Percentiles rank a stretch among this genome's conserved stretches.
Conservation (phyloP, 2,329 filamentous ascomycete genomes). For the Stachybotrys chartarum region DNA sequence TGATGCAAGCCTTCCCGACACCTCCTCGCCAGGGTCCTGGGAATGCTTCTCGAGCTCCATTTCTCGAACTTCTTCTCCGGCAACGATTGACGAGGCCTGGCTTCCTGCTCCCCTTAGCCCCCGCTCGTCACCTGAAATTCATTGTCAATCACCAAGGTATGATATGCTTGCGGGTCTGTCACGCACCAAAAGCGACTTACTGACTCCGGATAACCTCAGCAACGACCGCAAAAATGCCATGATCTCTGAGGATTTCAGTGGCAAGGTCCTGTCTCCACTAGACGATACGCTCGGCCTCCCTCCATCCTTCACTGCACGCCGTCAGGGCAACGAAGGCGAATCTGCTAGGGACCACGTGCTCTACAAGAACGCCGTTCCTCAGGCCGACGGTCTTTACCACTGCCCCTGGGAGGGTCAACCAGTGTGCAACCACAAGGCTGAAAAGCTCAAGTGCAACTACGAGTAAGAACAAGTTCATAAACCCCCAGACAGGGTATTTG, state of each 20-base stretch:
- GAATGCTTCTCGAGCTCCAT: conserved; percentile 45
- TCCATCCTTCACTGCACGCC: conserved; percentile 36
- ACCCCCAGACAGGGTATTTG: too few relatives aligned
- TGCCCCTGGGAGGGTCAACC: conserved; percentile 74
- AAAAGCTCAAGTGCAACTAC: conserved; percentile 98
- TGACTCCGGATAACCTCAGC: conserved; percentile 13
- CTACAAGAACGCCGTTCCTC: conserved; percentile 59
- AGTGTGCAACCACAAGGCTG: conserved; percentile 80
- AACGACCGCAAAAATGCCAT: conserved; percentile 22
- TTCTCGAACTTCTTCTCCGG: conserved; percentile 44
- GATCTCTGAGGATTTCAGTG: conserved; percentile 18
- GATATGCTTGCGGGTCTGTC: conserved; percentile 8
- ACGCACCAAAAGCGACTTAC: conserved; percentile 13
- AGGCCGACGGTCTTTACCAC: conserved; percentile 78
- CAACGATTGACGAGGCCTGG: conserved; percentile 42
- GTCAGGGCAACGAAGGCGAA: conserved; percentile 45
- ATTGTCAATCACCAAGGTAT: conserved; percentile 47
- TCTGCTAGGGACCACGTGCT: conserved; percentile 59
- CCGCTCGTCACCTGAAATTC: conserved; percentile 41
- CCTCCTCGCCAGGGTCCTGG: conserved; percentile 45
- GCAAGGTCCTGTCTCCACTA: conserved; percentile 13
- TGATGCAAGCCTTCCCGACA: conserved; percentile 38
- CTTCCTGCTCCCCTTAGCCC: conserved; percentile 24
- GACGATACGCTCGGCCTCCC: conserved; percentile 21
- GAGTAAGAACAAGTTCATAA: conserved; percentile 59